These are phyloP conservation scores for Sherardia arvensis DNA, from an alignment of 257 asterid species.

Conservation along the genomic window DNA sequence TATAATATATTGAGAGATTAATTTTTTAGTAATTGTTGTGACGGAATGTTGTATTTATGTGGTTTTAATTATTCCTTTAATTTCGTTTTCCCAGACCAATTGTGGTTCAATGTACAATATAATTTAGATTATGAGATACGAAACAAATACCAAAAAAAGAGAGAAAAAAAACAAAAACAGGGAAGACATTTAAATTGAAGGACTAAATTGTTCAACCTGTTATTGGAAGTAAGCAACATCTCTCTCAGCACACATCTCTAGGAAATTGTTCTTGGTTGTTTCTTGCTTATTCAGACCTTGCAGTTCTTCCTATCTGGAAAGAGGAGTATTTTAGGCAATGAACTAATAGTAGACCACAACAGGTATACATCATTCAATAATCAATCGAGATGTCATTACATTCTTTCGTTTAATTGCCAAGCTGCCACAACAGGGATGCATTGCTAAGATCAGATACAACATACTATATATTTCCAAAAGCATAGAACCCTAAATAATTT, in stretches of 20 bases:
- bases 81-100: conserved; percentile 68
- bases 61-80: no score
- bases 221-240: conserved; percentile 91
- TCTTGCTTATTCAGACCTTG: conserved; percentile 97
- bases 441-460: no score
- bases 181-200: neutral
- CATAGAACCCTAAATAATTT: no score
- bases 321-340: neutral
- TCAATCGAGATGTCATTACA: conserved; percentile 31
- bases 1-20: no score
- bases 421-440: conserved; percentile 93
- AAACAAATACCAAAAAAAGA: neutral
- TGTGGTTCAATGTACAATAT: conserved; percentile 76
- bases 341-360: neutral
- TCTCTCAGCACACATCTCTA: conserved; percentile 99
- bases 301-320: conserved; percentile 82
- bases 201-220: conserved; percentile 29
- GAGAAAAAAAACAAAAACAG: neutral
- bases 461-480: no score
- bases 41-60: no score
- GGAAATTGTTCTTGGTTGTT: conserved; percentile 95
- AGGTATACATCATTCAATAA: neutral
- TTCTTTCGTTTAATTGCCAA: conserved; percentile 97
- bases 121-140: conserved; percentile 9
- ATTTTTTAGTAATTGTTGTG: no score